Percentiles rank a stretch among this genome's conserved stretches.
Evolutionary conservation across 2,329 filamentous ascomycete species (phyloP).

Genomic region (Madurella mycetomatis): DNA sequence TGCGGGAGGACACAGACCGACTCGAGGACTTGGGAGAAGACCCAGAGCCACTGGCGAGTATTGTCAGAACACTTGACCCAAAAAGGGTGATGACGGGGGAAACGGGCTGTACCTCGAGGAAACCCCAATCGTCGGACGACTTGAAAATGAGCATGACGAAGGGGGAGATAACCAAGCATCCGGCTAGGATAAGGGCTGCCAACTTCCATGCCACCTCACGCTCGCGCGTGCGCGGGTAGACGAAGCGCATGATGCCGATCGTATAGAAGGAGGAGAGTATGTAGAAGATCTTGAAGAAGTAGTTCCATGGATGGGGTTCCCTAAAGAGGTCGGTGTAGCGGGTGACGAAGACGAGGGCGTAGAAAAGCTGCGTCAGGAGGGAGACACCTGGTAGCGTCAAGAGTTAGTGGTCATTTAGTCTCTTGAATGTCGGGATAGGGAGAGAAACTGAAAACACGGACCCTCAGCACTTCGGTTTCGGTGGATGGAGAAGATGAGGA

Average conservation of each 20-base stretch:
- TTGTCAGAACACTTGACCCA: slow-evolving; percentile 16
- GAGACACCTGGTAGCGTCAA: slow-evolving; percentile 62
- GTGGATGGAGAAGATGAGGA: slow-evolving; percentile 87
- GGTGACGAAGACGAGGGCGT: slow-evolving; percentile 78
- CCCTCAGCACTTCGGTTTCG: slow-evolving; percentile 82
- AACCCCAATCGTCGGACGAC: slow-evolving; percentile 40
- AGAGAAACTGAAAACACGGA: slow-evolving; percentile 26
- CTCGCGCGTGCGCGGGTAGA: slow-evolving; percentile 84
- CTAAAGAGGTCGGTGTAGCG: slow-evolving; percentile 81
- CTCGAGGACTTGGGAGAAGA: slow-evolving; percentile 88
- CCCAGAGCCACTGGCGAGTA: slow-evolving; percentile 64
- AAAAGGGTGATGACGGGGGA: background rate
- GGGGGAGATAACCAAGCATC: slow-evolving; percentile 64
- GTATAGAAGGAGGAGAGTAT: slow-evolving; percentile 80
- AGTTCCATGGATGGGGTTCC: slow-evolving; percentile 60
- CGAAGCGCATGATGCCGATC: slow-evolving; percentile 78
- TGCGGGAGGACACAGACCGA: slow-evolving; percentile 88
- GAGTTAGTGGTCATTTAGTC: slow-evolving; percentile 16
- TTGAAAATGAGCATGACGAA: slow-evolving; percentile 68
- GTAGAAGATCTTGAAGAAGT: slow-evolving; percentile 85
- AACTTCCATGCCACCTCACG: slow-evolving; percentile 92
- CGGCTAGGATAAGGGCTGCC: slow-evolving; percentile 63
- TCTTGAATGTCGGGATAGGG: background rate
- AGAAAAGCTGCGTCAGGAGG: slow-evolving; percentile 84
- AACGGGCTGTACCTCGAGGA: slow-evolving; percentile 44